Base-by-base conservation (phyloP, 139 green algal species). In the Micractinium sp. region DNA sequence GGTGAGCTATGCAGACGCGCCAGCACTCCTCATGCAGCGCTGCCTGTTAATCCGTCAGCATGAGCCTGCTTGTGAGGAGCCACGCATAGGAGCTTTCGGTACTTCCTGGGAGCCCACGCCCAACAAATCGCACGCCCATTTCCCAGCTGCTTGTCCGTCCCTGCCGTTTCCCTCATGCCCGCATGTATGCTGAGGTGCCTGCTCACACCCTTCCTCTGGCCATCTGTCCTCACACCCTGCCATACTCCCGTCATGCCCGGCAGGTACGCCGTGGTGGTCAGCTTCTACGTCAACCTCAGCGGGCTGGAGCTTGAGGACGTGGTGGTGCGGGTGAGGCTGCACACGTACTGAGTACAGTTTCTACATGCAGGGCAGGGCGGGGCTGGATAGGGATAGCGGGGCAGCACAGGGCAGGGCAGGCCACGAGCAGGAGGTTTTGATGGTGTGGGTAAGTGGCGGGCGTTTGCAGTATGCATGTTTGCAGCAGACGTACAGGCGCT, bases 191-290 rank as follows among this genome's bases (percentile, higher is more conserved):
- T 12, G 23, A 25, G 63, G 22, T n/a, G 14, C n/a, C n/a, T n/a
- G n/a, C 3, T 73, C 63, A 73, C 2, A 2, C 14, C 47, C 47
- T 56, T 25, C 63, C 2, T 73, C 63, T 2, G 16, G 7, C 63
- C 63, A 73, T 15, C 63, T 20, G 63, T 73, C 14, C 12, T 73
- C 22, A n/a, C 3, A 73, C 47, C 71, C 71, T 25, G 2, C 2
- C 63, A 27, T 81, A 1, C 27, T 18, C 78, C 39, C 19, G 18
- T 27, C 31, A 33, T 33, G 7, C 56, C 29, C 13, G 20, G 18
- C 86, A 88, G 92, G 31, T 95, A 94, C 66, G 93, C 92, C 13
- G 93, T 95, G 61, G 90, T 95, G 81, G 88, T 95, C 5, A 87
- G 74, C 85, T 94, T 95, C 69, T 91, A 81, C 16, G 89, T 95